Conservation (phyloP, 345 rosid species). For the Acer negundo region DNA sequence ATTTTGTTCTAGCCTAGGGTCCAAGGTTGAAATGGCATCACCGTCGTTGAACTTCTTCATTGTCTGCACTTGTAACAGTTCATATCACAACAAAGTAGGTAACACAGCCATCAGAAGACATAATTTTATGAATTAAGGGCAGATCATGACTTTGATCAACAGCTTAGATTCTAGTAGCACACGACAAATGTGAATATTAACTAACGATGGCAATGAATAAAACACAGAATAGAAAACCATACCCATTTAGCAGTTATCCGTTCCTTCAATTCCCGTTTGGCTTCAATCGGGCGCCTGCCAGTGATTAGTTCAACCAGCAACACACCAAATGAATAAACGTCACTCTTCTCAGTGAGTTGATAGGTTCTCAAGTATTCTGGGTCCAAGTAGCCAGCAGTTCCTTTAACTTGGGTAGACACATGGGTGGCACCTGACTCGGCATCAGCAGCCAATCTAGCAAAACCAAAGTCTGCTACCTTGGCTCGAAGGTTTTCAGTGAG, state of each 20-base stretch:
- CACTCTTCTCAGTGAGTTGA: constrained; percentile 92
- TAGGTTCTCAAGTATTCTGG: constrained; percentile 88
- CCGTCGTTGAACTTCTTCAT: constrained; percentile 69
- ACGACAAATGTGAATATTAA: not conserved
- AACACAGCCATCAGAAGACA: too few species aligned
- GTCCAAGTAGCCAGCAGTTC: constrained; percentile 94
- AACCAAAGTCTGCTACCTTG: constrained; percentile 92
- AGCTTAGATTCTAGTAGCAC: not conserved
- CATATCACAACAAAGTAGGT: constrained; percentile 11
- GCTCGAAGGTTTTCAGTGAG: constrained; percentile 84
- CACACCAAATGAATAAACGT: constrained; percentile 93
- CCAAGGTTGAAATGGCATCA: constrained; percentile 56
- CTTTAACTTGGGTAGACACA: constrained; percentile 97
- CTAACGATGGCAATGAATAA: not conserved
- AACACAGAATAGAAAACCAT: constrained; percentile 12
- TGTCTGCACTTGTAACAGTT: constrained; percentile 55
- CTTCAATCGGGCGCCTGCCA: constrained; percentile 86
- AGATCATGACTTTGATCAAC: not conserved
- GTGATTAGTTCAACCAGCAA: constrained; percentile 76
- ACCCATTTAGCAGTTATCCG: constrained; percentile 90
- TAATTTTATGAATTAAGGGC: too few species aligned
- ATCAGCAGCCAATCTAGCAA: constrained; percentile 84
- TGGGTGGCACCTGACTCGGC: constrained; percentile 80
- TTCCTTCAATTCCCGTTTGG: constrained; percentile 67
- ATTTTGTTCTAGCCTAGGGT: constrained; percentile 63